These are phyloP conservation scores for Codiaeum variegatum DNA, from an alignment of 441 rosid genomes.

Conservation along the genomic window DNA sequence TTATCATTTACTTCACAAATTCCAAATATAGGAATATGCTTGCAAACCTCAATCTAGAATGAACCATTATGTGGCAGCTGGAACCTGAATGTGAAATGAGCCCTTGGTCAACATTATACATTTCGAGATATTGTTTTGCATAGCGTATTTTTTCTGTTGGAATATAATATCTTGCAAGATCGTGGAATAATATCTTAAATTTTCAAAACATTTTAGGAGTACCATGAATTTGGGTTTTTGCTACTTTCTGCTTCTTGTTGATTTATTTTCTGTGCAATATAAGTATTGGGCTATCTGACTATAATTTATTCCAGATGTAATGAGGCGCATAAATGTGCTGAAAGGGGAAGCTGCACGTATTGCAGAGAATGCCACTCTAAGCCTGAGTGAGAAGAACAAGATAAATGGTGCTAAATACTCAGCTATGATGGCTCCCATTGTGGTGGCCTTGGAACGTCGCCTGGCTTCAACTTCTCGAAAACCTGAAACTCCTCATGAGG, in stretches of 20 bases:
- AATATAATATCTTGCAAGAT: constrained; percentile 7
- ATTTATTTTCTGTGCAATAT: background rate
- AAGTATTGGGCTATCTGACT: constrained; percentile 20
- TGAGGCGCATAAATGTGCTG: constrained; percentile 84
- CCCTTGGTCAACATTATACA: background rate
- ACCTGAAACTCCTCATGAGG: constrained; percentile 97
- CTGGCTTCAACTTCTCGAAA: constrained; percentile 87
- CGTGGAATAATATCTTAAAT: background rate
- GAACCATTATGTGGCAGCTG: constrained; percentile 12
- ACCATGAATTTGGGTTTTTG: background rate
- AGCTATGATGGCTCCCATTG: constrained; percentile 98
- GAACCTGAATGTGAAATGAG: constrained; percentile 4
- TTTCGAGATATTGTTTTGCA: background rate
- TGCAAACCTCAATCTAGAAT: constrained; percentile 18
- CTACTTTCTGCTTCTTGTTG: background rate
- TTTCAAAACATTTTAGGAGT: background rate
- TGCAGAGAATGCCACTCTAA: constrained; percentile 83
- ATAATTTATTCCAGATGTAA: constrained; percentile 60
- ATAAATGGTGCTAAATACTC: constrained; percentile 94
- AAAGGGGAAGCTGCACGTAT: constrained; percentile 93
- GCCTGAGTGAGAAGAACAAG: constrained; percentile 85
- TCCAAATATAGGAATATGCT: constrained; percentile 4
- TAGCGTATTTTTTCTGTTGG: constrained; percentile 2
- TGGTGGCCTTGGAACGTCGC: constrained; percentile 95
- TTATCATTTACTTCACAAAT: constrained; percentile 2